Conservation (phyloP, 2,329 filamentous ascomycete genomes). For the Penicillium sp. region DNA sequence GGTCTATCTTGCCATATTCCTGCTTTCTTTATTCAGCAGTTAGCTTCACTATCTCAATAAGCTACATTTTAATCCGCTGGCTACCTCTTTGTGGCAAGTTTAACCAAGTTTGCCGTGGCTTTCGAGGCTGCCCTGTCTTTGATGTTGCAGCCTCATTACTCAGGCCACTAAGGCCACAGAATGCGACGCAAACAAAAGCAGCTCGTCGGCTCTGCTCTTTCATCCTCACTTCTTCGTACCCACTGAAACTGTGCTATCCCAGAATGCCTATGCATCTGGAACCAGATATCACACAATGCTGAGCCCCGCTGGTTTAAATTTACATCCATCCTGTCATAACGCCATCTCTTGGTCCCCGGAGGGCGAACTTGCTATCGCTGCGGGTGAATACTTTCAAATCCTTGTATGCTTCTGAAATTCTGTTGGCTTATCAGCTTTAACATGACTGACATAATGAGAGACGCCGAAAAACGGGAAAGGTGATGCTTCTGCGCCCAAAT, state of each 20-base stretch:
- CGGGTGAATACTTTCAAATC: conserved; percentile 54
- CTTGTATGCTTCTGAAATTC: conserved; percentile 37
- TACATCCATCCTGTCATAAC: conserved; percentile 51
- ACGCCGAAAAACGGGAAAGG: conserved; percentile 17
- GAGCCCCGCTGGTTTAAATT: conserved; percentile 37
- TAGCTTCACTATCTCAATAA: too few relatives aligned
- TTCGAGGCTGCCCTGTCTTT: background rate
- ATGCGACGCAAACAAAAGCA: conserved; percentile 5
- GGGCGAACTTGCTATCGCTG: conserved; percentile 55
- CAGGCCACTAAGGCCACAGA: conserved; percentile 1
- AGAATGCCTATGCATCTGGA: background rate
- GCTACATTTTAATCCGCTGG: too few relatives aligned
- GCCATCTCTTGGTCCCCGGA: conserved; percentile 59
- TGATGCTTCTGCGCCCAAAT: conserved; percentile 12
- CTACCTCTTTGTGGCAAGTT: background rate
- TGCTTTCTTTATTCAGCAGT: too few relatives aligned
- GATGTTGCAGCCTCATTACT: background rate
- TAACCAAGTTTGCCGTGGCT: background rate
- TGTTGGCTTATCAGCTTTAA: conserved; percentile 6
- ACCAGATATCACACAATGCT: conserved; percentile 23
- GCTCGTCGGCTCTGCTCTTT: background rate
- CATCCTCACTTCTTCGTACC: background rate
- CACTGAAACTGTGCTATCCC: background rate
- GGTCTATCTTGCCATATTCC: too few relatives aligned
- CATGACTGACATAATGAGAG: conserved; percentile 6